These are phyloP conservation scores for Limnomonas spitsbergensis DNA, from an alignment of 139 green algal genomes.

Conservation along the genomic window DNA sequence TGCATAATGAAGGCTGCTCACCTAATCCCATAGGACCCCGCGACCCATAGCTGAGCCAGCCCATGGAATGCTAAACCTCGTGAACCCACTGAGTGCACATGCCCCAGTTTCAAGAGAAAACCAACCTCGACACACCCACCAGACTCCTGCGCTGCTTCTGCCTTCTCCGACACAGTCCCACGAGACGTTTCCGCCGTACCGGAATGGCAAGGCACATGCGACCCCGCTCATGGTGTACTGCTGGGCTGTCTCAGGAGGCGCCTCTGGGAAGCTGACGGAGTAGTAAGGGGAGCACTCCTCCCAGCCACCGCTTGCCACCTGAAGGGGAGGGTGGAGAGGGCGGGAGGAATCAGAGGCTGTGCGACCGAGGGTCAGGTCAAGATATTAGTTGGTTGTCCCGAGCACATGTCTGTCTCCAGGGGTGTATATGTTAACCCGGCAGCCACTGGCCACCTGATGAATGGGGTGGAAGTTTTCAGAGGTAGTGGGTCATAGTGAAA, in stretches of 20 bases:
- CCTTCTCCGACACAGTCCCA: background rate
- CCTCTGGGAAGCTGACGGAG: constrained; percentile 11
- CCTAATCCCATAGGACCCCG: no score
- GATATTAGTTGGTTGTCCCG: no score
- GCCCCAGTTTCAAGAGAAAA: background rate
- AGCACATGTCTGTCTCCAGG: background rate
- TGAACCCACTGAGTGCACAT: background rate
- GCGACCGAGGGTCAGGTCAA: no score
- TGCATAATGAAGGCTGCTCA: no score
- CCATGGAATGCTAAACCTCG: background rate
- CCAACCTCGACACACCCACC: background rate
- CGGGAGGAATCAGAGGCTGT: no score
- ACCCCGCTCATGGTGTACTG: constrained; percentile 18
- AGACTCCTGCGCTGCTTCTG: background rate
- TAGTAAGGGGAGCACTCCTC: constrained; percentile 22
- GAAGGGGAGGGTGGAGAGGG: no score
- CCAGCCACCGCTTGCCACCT: constrained; percentile 25
- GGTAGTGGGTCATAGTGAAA: no score
- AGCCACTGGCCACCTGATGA: no score
- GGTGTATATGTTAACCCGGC: background rate
- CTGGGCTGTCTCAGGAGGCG: background rate
- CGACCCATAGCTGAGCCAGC: background rate
- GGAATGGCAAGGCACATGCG: constrained; percentile 22
- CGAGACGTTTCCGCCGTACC: background rate
- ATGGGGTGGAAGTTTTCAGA: no score